phyloP scores from a whole-genome alignment of 345 rosid genomes.

The Aquilaria yunnanensis region DNA sequence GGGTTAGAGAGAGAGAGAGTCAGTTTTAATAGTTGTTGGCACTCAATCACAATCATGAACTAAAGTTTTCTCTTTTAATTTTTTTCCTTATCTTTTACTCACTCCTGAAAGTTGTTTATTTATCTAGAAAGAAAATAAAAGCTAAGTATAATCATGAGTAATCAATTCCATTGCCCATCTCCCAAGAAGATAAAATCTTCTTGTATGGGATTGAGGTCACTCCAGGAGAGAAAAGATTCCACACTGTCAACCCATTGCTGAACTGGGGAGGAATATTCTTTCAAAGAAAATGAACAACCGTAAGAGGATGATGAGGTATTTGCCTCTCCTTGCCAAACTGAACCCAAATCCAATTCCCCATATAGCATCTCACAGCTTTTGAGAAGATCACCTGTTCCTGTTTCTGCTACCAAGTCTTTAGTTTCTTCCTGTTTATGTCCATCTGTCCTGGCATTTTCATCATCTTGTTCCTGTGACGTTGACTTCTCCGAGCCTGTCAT shows the following conservation, averaged over 20 bases:
- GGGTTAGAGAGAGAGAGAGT: background rate
- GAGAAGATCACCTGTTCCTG: conserved; percentile 16
- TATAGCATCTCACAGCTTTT: conserved; percentile 25
- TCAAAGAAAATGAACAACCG: conserved; percentile 18
- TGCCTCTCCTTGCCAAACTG: conserved; percentile 23
- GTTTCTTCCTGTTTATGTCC: conserved; percentile 7
- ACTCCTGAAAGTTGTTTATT: background rate
- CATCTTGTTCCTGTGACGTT: conserved; percentile 1
- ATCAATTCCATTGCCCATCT: conserved; percentile 4
- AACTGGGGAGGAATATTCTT: conserved; percentile 18
- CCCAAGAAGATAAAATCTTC: conserved; percentile 31
- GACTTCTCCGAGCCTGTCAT: conserved; percentile 2
- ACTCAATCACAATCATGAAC: background rate
- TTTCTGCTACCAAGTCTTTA: background rate
- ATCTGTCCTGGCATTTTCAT: conserved; percentile 2
- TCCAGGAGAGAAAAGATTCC: conserved; percentile 56
- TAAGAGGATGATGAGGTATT: conserved; percentile 25
- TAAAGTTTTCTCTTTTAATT: background rate
- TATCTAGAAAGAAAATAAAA: background rate
- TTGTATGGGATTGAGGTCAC: conserved; percentile 30
- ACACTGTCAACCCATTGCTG: conserved; percentile 42
- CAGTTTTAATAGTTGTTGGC: background rate
- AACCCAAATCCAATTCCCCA: conserved; percentile 28
- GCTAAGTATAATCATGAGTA: background rate
- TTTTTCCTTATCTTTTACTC: background rate